Percentiles rank a stretch among this genome's conserved stretches.
These are phyloP conservation scores for Picea abies DNA, from an alignment of 83 land plant species.

Conservation along the genomic window DNA sequence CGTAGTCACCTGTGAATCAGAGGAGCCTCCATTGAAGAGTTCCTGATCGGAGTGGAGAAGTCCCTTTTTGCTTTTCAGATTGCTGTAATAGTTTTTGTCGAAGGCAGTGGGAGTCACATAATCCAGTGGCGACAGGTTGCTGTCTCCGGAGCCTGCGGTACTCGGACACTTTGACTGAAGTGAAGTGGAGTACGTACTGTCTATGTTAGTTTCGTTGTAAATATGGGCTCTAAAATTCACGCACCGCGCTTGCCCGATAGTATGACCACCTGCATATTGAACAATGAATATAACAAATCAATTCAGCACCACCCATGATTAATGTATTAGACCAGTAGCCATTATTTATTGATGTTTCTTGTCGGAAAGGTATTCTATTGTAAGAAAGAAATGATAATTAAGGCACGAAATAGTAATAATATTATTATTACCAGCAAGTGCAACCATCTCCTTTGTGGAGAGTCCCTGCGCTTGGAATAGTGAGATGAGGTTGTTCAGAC, in stretches of 20 bases:
- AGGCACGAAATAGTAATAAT: too few relatives aligned
- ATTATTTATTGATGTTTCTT: too few relatives aligned
- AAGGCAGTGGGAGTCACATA: not conserved
- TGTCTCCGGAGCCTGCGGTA: not conserved
- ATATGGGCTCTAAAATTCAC: constrained; percentile 12
- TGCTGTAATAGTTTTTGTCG: constrained; percentile 18
- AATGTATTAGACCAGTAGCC: too few relatives aligned
- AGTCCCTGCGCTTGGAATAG: too few relatives aligned
- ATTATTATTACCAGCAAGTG: too few relatives aligned
- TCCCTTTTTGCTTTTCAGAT: constrained; percentile 7
- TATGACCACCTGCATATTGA: too few relatives aligned
- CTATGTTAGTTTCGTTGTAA: constrained; percentile 22
- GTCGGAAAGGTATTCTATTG: too few relatives aligned
- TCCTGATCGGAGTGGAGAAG: constrained; percentile 20
- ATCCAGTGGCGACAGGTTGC: constrained; percentile 16
- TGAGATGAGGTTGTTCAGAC: too few relatives aligned
- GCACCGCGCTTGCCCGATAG: constrained; percentile 12
- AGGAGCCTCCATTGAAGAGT: constrained; percentile 17
- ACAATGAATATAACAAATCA: too few relatives aligned
- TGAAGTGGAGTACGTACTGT: not conserved
- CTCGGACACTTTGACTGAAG: not conserved
- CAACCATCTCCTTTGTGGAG: too few relatives aligned
- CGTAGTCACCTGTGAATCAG: not conserved
- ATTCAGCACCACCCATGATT: too few relatives aligned
- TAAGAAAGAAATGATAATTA: too few relatives aligned